phyloP scores from a whole-genome alignment of 441 rosid genomes.

The Jatropha podagrica region DNA sequence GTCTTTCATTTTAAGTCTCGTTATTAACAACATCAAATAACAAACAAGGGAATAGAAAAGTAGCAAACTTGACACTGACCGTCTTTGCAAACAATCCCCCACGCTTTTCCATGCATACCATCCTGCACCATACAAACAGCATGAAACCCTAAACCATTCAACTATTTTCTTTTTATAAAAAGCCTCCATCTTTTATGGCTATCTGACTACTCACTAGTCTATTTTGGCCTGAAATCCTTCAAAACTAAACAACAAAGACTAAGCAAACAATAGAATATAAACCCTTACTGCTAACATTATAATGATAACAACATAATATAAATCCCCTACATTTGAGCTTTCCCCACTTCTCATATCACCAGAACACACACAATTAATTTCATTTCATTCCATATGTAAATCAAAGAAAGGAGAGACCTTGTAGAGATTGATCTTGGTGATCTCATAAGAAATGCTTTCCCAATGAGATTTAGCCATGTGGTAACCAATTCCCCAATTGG shows the following conservation, averaged over 20 bases:
- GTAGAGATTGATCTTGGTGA: conserved; percentile 93
- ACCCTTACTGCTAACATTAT: conserved; percentile 13
- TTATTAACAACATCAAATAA: not conserved
- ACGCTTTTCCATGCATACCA: conserved; percentile 93
- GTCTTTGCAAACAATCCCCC: conserved; percentile 86
- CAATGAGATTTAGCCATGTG: conserved; percentile 95
- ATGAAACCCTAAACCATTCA: not conserved
- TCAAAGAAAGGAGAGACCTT: conserved; percentile 41
- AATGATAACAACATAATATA: too few relatives aligned
- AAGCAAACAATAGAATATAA: not conserved
- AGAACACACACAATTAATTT: not conserved
- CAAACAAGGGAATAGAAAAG: not conserved
- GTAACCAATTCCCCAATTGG: conserved; percentile 88
- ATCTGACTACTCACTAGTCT: not conserved
- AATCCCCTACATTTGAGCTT: not conserved
- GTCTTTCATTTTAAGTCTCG: not conserved
- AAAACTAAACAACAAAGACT: not conserved
- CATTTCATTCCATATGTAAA: not conserved
- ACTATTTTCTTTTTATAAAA: too few relatives aligned
- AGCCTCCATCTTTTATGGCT: too few relatives aligned
- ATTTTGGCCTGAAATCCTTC: not conserved
- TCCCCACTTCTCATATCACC: not conserved
- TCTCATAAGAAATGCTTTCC: conserved; percentile 72
- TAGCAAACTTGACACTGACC: conserved; percentile 44
- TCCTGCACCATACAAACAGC: conserved; percentile 50